Base-by-base conservation (phyloP, 495 filamentous ascomycete genomes). In the Penicillium malachiteum region DNA sequence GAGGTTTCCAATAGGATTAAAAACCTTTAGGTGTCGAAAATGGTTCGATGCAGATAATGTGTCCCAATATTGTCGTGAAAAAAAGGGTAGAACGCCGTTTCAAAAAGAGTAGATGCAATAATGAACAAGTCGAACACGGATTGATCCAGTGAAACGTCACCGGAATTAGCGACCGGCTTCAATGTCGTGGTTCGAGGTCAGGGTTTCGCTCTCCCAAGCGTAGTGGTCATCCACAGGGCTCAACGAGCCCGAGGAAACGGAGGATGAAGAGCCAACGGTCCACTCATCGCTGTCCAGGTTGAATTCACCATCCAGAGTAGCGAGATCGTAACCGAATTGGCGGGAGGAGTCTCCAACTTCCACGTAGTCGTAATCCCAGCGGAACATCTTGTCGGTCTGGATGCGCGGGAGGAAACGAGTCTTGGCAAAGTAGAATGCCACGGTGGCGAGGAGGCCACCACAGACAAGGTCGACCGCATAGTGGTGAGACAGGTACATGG, bases 321-420 rank as follows among this genome's bases (percentile, higher is more conserved):
- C 75, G 47, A 84, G 65, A 51, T 78, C 81, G 58, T 88, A 89
- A 12, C 74, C 79, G 51, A 78, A 78, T 16, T 77, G 75, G 18
- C 76, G 75, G 7, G 75, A 66, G 41, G 74, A 70, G 49, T 88
- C 84, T 48, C 93, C 93, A 42, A 84, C 67, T 68, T 97, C 92
- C 43, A 92, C 84, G 62, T 94, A 96, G 67, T 97, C 92, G 73
- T 97, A 97, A 61, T 96, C 87, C 93, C 93, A 97, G 34, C 92
- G 85, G 71, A 87, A 89, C 54, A 76, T 83, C 79, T 96, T 96
- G 71, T 89, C 91, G 32, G 73, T 61, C 70, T 97, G 92, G 38
- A 84, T 74, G 21, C 90, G 82, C 1, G 93, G 91, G 12, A 97
- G 77, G 76, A 91, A 96, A 30, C 85, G 83, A 45, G 83, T 81